Conservation (phyloP, 208 protist species). For the Baffinella frigidus region DNA sequence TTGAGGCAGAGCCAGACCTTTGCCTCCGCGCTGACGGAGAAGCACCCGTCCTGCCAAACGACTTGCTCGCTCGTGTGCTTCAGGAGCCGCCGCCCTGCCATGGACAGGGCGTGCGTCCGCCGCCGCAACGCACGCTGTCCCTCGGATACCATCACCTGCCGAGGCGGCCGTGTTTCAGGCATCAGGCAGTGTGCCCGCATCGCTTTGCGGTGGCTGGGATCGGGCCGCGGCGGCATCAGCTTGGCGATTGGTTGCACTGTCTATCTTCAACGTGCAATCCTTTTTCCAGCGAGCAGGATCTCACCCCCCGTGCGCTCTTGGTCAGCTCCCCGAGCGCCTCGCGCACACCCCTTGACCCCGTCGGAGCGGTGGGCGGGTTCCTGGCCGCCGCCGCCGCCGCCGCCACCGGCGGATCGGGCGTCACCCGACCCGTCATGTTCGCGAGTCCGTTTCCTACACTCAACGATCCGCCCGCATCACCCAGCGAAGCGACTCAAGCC, state of each 20-base stretch:
- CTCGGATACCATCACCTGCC: background rate
- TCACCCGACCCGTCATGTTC: too few relatives aligned
- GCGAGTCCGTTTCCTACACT: too few relatives aligned
- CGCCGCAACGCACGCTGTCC: background rate
- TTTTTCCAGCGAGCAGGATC: background rate
- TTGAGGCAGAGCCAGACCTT: too few relatives aligned
- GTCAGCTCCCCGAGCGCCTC: background rate
- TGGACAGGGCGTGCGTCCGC: background rate
- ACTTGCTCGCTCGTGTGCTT: slow-evolving; percentile 34
- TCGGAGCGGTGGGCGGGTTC: background rate
- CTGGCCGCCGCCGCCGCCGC: background rate
- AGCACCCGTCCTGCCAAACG: slow-evolving; percentile 43
- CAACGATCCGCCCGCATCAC: too few relatives aligned
- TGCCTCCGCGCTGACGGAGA: slow-evolving; percentile 25
- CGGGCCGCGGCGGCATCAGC: too few relatives aligned
- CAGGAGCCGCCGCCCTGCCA: background rate
- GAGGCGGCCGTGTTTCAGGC: background rate
- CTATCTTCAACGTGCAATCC: too few relatives aligned
- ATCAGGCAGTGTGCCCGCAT: too few relatives aligned
- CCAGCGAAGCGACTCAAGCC: too few relatives aligned
- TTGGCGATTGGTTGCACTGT: too few relatives aligned
- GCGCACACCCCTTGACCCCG: background rate
- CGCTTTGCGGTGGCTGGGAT: background rate
- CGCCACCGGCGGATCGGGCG: background rate
- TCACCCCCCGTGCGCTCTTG: background rate